Evolutionary conservation across 306 rosid species (phyloP), one percentile per base, ranked within the genome.

Genomic region (Pueraria montana): DNA sequence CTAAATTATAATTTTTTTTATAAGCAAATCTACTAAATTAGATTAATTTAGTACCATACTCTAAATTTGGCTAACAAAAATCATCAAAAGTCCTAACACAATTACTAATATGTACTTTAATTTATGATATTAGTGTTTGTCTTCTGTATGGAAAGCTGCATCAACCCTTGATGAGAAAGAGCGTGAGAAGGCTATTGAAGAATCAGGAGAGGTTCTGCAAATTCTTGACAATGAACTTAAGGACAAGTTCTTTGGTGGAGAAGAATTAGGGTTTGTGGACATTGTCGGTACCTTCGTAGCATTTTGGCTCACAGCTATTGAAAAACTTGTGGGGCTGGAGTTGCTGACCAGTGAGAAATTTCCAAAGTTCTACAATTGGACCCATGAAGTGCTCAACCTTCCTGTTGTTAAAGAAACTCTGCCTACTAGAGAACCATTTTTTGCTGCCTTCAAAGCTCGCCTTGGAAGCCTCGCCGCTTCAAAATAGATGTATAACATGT

Each of bases 221-320:
- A 11, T 70, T 26, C 74, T 89, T 3, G 91, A 91, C 43, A 80
- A 88, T 2, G 92, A 91, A 72, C 77, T 91, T 18, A 82, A 82
- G n/a, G 86, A 40, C n/a, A 80, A 70, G 61, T 91, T 81, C 78
- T 91, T 91, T 49, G 93, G 89, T n/a, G 93, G 92, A 63, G 87
- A 88, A 12, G 71, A 53, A 0, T 1, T 89, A 16, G 89, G 91
- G 8, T 34, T 83, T 26, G 89, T 88, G 14, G 92, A 91, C 50
- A 87, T 91, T 65, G 83, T 64, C 6, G 89, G 77, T 5, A 45
- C 18, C 18, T 69, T 73, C 67, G 2, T 89, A 23, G 89, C 85
- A 1, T 81, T 40, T 69, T 88, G 89, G 93, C 40, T 80, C 14
- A 78, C 74, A 11, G 6, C 17, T 46, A 0, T n/a, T n/a, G n/a